These are phyloP conservation scores for Collybia sordida DNA, from an alignment of 768 basidiomycete species.

Conservation along the genomic window DNA sequence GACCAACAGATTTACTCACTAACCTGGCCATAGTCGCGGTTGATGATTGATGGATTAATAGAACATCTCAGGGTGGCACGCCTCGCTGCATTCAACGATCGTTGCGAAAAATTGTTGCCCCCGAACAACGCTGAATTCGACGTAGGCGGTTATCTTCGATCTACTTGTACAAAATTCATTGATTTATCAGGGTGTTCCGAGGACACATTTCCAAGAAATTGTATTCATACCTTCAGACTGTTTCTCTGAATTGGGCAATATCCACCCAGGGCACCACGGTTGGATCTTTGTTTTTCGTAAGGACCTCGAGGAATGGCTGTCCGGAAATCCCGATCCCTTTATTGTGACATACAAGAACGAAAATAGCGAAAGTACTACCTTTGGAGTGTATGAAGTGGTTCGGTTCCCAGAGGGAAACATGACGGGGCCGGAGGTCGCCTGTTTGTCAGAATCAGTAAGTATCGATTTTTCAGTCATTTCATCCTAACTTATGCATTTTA, in stretches of 20 bases:
- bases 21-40: neutral
- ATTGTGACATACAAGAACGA: slow-evolving; percentile 4
- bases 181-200: neutral
- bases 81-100: slow-evolving; percentile 2
- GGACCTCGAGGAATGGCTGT: slow-evolving; percentile 12
- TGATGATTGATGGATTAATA: slow-evolving; percentile 5
- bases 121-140: neutral
- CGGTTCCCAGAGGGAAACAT: slow-evolving; percentile 6
- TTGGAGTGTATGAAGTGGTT: slow-evolving; percentile 9
- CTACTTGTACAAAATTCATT: neutral
- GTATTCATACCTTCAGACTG: slow-evolving; percentile 11
- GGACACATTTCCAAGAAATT: slow-evolving; percentile 6
- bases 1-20: no score
- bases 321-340: slow-evolving; percentile 8
- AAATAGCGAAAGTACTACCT: slow-evolving; percentile 2
- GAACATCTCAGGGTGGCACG: neutral
- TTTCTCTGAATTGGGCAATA: slow-evolving; percentile 7
- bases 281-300: slow-evolving; percentile 14
- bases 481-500: neutral
- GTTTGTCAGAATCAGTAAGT: neutral
- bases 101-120: slow-evolving; percentile 2
- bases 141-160: neutral
- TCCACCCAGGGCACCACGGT: slow-evolving; percentile 11
- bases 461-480: neutral
- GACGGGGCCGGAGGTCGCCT: slow-evolving; percentile 14